Conservation (phyloP, 164 flowering plant species). For the Chimonanthus praecox region DNA sequence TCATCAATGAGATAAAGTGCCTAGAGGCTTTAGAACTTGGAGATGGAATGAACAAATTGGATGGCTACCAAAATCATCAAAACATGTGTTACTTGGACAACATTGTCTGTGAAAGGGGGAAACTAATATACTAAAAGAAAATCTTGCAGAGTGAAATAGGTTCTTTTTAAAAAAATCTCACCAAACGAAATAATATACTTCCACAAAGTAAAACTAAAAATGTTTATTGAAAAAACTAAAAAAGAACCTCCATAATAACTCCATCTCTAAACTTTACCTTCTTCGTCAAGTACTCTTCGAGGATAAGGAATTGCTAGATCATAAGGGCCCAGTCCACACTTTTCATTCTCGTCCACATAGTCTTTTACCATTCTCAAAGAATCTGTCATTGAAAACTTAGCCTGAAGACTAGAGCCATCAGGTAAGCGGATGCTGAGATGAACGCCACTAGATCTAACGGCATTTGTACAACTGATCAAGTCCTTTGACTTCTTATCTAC, state of each 20-base stretch:
- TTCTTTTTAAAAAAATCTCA: too few relatives aligned
- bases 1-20: too few relatives aligned
- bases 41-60: too few relatives aligned
- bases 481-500: conserved; percentile 1
- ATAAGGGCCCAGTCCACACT: conserved; percentile 39
- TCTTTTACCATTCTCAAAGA: conserved; percentile 55
- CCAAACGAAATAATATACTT: too few relatives aligned
- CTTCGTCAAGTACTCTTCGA: conserved; percentile 51
- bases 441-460: conserved; percentile 36
- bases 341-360: conserved; percentile 47
- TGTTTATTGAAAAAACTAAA: too few relatives aligned
- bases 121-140: too few relatives aligned
- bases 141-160: too few relatives aligned
- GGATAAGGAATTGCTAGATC: conserved; percentile 89
- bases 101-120: too few relatives aligned
- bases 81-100: too few relatives aligned
- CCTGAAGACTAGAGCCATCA: conserved; percentile 53
- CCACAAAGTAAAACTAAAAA: too few relatives aligned
- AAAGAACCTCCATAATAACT: neutral
- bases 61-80: too few relatives aligned
- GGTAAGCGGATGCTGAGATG: conserved; percentile 64
- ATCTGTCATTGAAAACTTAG: conserved; percentile 44
- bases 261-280: conserved; percentile 43
- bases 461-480: neutral
- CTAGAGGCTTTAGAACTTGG: too few relatives aligned